Evolutionary conservation across 352 stramenopile species (phyloP).

Genomic region (Pythium monospermum): DNA sequence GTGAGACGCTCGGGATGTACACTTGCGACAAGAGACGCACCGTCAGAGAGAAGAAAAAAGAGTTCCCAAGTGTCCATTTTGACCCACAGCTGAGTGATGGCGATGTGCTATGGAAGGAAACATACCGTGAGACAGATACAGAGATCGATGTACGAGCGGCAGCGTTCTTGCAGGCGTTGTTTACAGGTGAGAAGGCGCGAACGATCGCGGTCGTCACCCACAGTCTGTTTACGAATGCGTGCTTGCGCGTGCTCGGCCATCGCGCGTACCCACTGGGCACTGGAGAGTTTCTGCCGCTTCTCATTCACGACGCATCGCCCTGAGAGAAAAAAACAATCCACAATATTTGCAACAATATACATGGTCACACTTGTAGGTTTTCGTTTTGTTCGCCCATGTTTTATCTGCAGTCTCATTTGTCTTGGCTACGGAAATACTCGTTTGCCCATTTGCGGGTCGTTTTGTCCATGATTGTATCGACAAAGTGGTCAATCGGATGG

Average conservation of each 20-base stretch:
- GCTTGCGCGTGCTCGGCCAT: constrained; percentile 50
- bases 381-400: background rate
- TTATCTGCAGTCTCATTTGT: constrained; percentile 19
- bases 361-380: background rate
- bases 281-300: constrained; percentile 33
- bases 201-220: constrained; percentile 56
- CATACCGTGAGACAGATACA: constrained; percentile 52
- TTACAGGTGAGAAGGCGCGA: constrained; percentile 27
- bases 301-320: background rate
- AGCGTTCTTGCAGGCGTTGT: constrained; percentile 46
- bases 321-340: background rate
- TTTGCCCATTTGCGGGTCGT: constrained; percentile 45
- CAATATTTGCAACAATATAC: background rate
- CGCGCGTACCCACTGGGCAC: constrained; percentile 62
- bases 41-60: constrained; percentile 28
- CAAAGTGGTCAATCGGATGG: constrained; percentile 76
- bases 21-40: constrained; percentile 53
- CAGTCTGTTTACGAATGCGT: constrained; percentile 61
- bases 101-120: constrained; percentile 47
- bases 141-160: constrained; percentile 52
- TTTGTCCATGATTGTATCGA: constrained; percentile 51
- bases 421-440: constrained; percentile 24
- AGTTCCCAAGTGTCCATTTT: constrained; percentile 54
- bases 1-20: constrained; percentile 64
- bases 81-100: constrained; percentile 32